These are phyloP conservation scores for Echium plantagineum DNA, from an alignment of 257 asterid genomes.

Conservation along the genomic window DNA sequence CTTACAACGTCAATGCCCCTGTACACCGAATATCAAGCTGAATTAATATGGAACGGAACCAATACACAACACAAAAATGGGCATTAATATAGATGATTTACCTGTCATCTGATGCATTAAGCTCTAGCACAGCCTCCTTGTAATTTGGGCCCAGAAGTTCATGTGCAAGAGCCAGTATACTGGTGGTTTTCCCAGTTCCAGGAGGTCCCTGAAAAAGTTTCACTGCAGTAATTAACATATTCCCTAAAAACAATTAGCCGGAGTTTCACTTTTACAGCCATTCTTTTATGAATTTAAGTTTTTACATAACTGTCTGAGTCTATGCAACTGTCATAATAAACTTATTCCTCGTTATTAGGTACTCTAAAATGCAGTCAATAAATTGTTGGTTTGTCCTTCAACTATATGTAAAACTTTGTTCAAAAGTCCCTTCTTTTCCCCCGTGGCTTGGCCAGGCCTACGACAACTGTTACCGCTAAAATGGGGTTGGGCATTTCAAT, in stretches of 20 bases:
- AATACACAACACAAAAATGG: background rate
- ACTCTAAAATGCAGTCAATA: background rate
- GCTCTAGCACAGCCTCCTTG: constrained; percentile 82
- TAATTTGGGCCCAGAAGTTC: constrained; percentile 88
- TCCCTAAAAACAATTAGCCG: background rate
- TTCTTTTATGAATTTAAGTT: background rate
- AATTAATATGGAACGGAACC: background rate
- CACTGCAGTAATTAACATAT: background rate
- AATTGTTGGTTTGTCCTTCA: background rate
- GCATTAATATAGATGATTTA: constrained; percentile 6
- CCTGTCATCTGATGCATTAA: constrained; percentile 98
- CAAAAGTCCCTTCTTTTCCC: too few relatives aligned
- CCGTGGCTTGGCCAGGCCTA: too few relatives aligned
- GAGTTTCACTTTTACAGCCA: background rate
- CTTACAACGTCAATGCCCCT: constrained; percentile 97
- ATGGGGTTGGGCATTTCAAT: too few relatives aligned
- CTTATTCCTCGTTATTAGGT: background rate
- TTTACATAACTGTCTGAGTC: background rate
- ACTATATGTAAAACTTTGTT: too few relatives aligned
- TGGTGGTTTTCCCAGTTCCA: constrained; percentile 94
- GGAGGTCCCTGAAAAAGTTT: constrained; percentile 65
- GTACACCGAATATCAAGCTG: constrained; percentile 12
- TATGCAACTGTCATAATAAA: background rate
- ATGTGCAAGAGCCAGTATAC: constrained; percentile 92
- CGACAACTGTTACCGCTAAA: too few relatives aligned